Conservation (phyloP, 129 eudicot species). For the Flaveria sonorensis region DNA sequence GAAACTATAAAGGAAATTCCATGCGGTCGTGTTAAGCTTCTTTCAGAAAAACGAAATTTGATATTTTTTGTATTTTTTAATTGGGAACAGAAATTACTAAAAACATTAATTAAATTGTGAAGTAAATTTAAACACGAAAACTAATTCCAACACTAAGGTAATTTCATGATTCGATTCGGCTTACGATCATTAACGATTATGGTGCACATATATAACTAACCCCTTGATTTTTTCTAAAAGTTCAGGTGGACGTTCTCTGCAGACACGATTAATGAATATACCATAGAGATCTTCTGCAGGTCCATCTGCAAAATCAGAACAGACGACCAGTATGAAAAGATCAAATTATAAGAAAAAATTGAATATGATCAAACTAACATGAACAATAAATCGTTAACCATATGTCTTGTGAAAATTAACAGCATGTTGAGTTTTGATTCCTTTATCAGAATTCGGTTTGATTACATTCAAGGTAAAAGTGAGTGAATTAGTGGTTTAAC, state of each 20-base stretch:
- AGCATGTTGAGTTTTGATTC: constrained; percentile 18
- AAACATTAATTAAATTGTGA: too few relatives aligned
- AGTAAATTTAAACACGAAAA: too few relatives aligned
- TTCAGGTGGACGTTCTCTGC: constrained; percentile 94
- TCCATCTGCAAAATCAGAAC: constrained; percentile 65
- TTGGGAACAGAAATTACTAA: too few relatives aligned
- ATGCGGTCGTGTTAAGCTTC: too few relatives aligned
- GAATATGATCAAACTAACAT: neutral
- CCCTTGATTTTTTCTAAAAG: constrained; percentile 78
- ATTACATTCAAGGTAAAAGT: constrained; percentile 37
- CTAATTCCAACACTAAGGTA: too few relatives aligned
- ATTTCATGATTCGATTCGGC: too few relatives aligned
- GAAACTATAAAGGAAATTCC: too few relatives aligned
- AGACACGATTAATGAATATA: constrained; percentile 85
- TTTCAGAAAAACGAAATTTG: too few relatives aligned
- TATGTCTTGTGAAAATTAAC: neutral
- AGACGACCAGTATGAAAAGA: neutral
- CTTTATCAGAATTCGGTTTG: constrained; percentile 19
- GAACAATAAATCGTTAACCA: constrained; percentile 8
- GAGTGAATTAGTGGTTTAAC: constrained; percentile 39
- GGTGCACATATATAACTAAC: constrained; percentile 48
- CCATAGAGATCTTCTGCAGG: constrained; percentile 99
- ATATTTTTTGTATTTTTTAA: too few relatives aligned
- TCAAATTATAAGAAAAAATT: neutral
- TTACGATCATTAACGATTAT: too few relatives aligned